A percentile compares a stretch with the other conserved stretches of the same genome.
These are phyloP conservation scores for Endogone sp. DNA, from an alignment of 192 early-diverging fungal genomes.

Conservation along the genomic window DNA sequence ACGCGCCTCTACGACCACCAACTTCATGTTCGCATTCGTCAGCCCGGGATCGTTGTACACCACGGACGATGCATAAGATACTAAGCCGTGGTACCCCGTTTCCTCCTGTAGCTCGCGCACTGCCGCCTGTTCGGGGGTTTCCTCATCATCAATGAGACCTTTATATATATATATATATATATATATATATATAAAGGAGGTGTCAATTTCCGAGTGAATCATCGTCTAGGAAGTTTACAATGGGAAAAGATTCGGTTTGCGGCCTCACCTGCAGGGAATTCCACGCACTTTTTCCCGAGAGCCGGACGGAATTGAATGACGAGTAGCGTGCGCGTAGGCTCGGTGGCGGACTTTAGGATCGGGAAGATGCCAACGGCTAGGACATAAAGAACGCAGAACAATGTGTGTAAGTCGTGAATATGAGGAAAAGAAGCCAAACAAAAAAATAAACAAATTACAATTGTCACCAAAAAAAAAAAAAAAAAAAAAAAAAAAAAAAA, in stretches of 20 bases:
- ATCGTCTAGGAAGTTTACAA: background rate
- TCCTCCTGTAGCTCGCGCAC: constrained; percentile 44
- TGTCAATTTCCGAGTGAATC: no score
- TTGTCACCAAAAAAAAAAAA: no score
- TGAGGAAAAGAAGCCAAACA: no score
- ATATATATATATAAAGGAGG: no score
- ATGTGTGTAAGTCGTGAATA: no score
- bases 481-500: no score
- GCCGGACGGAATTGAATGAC: constrained; percentile 46
- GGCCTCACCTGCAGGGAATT: constrained; percentile 41
- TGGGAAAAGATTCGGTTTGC: background rate
- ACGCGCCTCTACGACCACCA: constrained; percentile 34
- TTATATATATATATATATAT: no score
- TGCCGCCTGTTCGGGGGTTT: constrained; percentile 31
- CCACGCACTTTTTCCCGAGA: constrained; percentile 29
- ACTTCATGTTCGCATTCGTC: constrained; percentile 31
- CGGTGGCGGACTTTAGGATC: constrained; percentile 14
- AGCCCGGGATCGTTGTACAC: constrained; percentile 43
- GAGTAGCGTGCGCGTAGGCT: constrained; percentile 30
- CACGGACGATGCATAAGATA: constrained; percentile 18
- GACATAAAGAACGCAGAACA: no score
- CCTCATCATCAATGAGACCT: constrained; percentile 37
- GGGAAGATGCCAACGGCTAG: constrained; percentile 42
- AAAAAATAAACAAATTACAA: no score
- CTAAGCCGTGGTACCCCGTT: constrained; percentile 32